These are phyloP conservation scores for Coix lacrymajobi DNA, from an alignment of 176 grass and related monocot species.

Conservation along the genomic window DNA sequence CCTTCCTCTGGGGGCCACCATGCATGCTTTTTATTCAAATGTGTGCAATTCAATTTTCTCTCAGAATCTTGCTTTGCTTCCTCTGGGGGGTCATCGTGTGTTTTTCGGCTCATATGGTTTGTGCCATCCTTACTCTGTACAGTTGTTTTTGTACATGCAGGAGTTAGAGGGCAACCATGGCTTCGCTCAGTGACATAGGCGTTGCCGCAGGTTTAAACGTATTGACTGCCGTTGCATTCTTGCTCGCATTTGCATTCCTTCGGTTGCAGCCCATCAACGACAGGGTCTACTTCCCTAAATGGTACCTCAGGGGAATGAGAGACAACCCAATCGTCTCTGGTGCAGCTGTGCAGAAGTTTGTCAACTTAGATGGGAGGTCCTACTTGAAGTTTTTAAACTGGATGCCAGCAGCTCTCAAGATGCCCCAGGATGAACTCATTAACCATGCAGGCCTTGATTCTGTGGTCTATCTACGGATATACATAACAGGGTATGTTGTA, in stretches of 20 bases:
- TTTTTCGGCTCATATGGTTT: not conserved
- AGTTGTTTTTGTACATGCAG: not conserved
- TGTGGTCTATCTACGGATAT: slow-evolving; percentile 87
- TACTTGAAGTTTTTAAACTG: slow-evolving; percentile 86
- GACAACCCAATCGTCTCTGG: slow-evolving; percentile 56
- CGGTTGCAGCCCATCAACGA: slow-evolving; percentile 97
- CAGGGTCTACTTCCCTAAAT: slow-evolving; percentile 93
- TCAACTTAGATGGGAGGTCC: slow-evolving; percentile 66
- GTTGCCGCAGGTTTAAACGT: slow-evolving; percentile 67
- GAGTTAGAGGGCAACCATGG: slow-evolving; percentile 40
- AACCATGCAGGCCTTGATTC: slow-evolving; percentile 95
- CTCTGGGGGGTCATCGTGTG: not conserved
- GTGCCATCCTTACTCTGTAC: not conserved
- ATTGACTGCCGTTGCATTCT: slow-evolving; percentile 46
- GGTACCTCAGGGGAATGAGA: slow-evolving; percentile 87
- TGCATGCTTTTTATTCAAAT: not conserved
- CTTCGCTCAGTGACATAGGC: slow-evolving; percentile 54
- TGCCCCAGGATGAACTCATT: slow-evolving; percentile 92
- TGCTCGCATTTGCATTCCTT: slow-evolving; percentile 76
- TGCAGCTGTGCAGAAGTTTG: slow-evolving; percentile 53
- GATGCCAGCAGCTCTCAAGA: slow-evolving; percentile 76
- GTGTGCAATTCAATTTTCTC: not conserved
- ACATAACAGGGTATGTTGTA: slow-evolving; percentile 61
- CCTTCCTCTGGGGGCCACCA: no score
- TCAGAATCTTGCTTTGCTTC: not conserved